Evolutionary conservation across 2,329 filamentous ascomycete species (phyloP).

Genomic region (Fusarium irregulare): DNA sequence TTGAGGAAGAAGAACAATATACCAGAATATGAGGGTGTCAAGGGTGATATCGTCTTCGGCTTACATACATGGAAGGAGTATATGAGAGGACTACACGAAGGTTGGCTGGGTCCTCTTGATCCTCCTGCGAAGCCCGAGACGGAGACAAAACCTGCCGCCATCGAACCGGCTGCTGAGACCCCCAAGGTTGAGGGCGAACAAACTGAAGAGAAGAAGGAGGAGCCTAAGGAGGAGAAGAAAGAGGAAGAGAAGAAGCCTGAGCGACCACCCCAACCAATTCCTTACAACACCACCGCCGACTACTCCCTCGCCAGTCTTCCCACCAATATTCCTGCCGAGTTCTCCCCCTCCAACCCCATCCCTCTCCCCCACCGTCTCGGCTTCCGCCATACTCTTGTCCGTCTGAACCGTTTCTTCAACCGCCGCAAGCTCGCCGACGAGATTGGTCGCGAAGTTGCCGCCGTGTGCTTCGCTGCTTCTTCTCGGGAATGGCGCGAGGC

Average conservation of each 20-base stretch:
- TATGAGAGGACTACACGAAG: constrained; percentile 90
- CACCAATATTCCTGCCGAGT: constrained; percentile 71
- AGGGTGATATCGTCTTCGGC: constrained; percentile 89
- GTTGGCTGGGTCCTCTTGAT: constrained; percentile 89
- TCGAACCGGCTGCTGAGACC: constrained; percentile 42
- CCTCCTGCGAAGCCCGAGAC: constrained; percentile 59
- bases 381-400: constrained; percentile 88
- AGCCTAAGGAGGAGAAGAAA: constrained; percentile 51
- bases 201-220: constrained; percentile 49
- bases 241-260: constrained; percentile 67
- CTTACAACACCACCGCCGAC: constrained; percentile 78
- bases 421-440: constrained; percentile 86
- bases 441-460: constrained; percentile 87
- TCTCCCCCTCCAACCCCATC: constrained; percentile 79
- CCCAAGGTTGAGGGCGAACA: constrained; percentile 44
- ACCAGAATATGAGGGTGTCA: constrained; percentile 76
- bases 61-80: constrained; percentile 98
- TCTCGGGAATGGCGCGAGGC: constrained; percentile 62
- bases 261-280: constrained; percentile 70
- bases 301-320: constrained; percentile 77
- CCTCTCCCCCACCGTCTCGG: constrained; percentile 90
- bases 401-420: constrained; percentile 89
- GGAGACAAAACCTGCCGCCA: constrained; percentile 41
- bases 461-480: constrained; percentile 77
- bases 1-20: constrained; percentile 75